Base-by-base conservation (phyloP, 2,329 filamentous ascomycete genomes). In the Nectriaceae sp. region DNA sequence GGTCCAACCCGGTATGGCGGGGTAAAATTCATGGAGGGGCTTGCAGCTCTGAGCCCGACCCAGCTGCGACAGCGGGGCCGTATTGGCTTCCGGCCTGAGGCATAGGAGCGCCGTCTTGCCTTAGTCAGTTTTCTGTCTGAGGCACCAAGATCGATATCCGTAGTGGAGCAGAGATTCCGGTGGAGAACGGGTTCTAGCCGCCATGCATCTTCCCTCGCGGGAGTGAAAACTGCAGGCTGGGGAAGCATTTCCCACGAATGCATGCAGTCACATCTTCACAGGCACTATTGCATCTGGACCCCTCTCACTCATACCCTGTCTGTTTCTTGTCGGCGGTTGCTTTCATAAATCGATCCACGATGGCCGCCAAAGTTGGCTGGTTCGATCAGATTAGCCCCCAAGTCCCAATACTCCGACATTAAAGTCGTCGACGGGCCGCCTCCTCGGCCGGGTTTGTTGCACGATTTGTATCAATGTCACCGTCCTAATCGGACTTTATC, bases 1-100 rank as follows among this genome's bases (percentile, higher is more conserved):
- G 50, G 46, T 53, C 49, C 48, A 50, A 44, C 44, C 42, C 51
- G 16, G 8, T n/a, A 62, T 69, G 67, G 66, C 66, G 66, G 67
- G 67, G 67, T 70, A 65, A 65, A 66, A 61, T 60, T 60, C 48
- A 61, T 64, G 59, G 61, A 64, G 61, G 61, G 61, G 61, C 50
- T 40, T 40, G 33, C 21, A 35, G n/a, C 16, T 10, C 16, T 6
- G 33, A 10, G 33, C 8, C 33, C 33, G 16, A n/a, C 33, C 22
- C 20, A 24, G 42, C 42, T 36, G 31, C 38, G 24, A 19, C 21
- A 22, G 24, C 19, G 26, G 15, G 49, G 42, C 26, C 41, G 40
- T 40, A 42, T 21, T 40, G 40, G n/a, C n/a, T 36, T 36, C 50
- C 16, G 35, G 43, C 50, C 46, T 52, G 35, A 52, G 50, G 50